These are phyloP conservation scores for Suhomyces canberraensis DNA, from an alignment of 805 yeast species.

Conservation along the genomic window DNA sequence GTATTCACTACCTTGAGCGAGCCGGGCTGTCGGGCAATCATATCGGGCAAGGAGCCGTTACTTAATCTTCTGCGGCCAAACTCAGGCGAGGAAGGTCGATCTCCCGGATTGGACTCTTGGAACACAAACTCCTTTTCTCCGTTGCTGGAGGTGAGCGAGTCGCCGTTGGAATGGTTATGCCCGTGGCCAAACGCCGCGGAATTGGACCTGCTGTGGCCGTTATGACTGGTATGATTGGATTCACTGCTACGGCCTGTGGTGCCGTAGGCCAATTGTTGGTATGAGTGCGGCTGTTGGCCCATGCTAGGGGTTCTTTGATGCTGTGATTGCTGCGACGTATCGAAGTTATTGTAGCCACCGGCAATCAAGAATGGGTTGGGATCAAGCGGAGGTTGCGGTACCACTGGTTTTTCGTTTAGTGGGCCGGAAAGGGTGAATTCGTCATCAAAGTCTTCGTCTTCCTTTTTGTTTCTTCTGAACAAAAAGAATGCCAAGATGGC, in stretches of 20 bases:
- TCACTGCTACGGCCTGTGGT: slow-evolving; percentile 5
- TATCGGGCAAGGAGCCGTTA: slow-evolving; percentile 54
- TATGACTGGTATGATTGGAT: slow-evolving; percentile 4
- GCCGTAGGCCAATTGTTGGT: slow-evolving; percentile 9
- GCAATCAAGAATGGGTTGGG: slow-evolving; percentile 24
- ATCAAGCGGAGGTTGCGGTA: slow-evolving; percentile 6
- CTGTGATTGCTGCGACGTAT: slow-evolving; percentile 8
- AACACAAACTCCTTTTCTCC: slow-evolving; percentile 11
- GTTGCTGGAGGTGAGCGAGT: slow-evolving; percentile 5
- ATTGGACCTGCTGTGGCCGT: slow-evolving; percentile 12
- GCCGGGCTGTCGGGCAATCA: slow-evolving; percentile 43
- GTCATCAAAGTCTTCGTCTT: slow-evolving; percentile 27
- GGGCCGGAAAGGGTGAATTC: slow-evolving; percentile 31
- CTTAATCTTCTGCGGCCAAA: slow-evolving; percentile 49
- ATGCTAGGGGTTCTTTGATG: background rate
- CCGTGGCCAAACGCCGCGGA: slow-evolving; percentile 7
- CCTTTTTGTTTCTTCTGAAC: slow-evolving; percentile 9
- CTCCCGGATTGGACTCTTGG: slow-evolving; percentile 4
- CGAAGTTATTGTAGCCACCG: slow-evolving; percentile 17
- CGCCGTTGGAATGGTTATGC: slow-evolving; percentile 2
- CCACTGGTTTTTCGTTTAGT: slow-evolving; percentile 14
- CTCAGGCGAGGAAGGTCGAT: slow-evolving; percentile 18
- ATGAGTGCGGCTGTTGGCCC: slow-evolving; percentile 8
- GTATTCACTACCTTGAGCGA: slow-evolving; percentile 50
- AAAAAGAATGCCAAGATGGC: slow-evolving; percentile 17